Percentiles rank a stretch among this genome's conserved stretches.
phyloP scores from a whole-genome alignment of 495 filamentous ascomycete genomes.

The Penicillium lividum region DNA sequence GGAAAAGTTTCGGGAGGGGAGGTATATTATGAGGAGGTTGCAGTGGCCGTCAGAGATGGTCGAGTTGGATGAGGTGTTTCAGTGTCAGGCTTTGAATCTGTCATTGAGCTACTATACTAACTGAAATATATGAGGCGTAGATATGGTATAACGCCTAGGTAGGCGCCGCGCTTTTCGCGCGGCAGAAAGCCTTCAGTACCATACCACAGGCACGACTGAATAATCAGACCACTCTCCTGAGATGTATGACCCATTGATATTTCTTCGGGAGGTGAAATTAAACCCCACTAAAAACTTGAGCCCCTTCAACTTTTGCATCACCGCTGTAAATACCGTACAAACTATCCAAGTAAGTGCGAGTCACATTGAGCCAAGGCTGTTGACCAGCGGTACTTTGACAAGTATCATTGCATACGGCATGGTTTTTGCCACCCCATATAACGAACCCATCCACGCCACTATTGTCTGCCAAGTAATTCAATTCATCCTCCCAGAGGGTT shows the following conservation, averaged over 20 bases:
- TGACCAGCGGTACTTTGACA: background rate
- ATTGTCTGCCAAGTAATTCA: background rate
- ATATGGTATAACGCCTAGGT: no score
- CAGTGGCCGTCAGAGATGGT: conserved; percentile 22
- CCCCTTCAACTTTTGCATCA: background rate
- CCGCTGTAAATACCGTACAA: background rate
- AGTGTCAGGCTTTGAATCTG: conserved; percentile 19
- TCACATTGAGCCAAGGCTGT: background rate
- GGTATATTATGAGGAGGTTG: conserved; percentile 15
- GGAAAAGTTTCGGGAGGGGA: conserved; percentile 9
- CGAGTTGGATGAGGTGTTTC: conserved; percentile 18
- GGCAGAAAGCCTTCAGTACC: no score
- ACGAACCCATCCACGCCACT: background rate
- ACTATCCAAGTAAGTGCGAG: background rate
- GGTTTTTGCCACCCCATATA: background rate
- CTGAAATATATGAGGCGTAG: background rate
- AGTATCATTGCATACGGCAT: background rate
- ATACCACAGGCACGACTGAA: no score
- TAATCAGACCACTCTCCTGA: no score
- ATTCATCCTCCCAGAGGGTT: background rate
- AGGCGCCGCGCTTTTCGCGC: no score
- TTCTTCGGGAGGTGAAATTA: background rate
- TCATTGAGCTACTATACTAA: conserved; percentile 13
- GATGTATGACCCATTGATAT: no score
- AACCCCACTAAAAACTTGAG: background rate